Evolutionary conservation across 352 stramenopile genomes (phyloP).

Genomic region (Phytophthora gonapodyides): DNA sequence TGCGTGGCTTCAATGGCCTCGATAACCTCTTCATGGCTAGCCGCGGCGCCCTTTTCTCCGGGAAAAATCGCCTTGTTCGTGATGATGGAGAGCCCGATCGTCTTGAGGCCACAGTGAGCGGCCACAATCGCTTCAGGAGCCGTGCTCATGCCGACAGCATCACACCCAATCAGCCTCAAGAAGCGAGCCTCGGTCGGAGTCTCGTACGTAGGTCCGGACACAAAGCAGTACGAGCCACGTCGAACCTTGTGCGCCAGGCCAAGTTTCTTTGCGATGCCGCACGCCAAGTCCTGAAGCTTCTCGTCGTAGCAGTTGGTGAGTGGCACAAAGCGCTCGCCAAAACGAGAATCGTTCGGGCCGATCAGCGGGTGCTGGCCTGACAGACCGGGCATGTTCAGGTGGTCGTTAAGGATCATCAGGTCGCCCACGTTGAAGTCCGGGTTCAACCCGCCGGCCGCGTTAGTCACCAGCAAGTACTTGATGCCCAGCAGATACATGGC

Average conservation of each 20-base stretch:
- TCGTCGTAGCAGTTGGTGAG: constrained; percentile 93
- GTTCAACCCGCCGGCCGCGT: constrained; percentile 95
- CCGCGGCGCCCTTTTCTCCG: constrained; percentile 66
- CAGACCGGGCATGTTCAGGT: constrained; percentile 94
- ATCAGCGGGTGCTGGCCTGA: constrained; percentile 92
- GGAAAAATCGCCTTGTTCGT: constrained; percentile 92
- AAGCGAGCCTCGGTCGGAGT: constrained; percentile 92
- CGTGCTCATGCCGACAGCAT: constrained; percentile 96
- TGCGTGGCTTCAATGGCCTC: constrained; percentile 71
- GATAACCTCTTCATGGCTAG: constrained; percentile 94
- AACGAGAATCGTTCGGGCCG: constrained; percentile 93
- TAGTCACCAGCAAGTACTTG: constrained; percentile 95
- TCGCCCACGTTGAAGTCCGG: constrained; percentile 93
- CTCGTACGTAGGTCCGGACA: constrained; percentile 96
- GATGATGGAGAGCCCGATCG: constrained; percentile 95
- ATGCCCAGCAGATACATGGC: constrained; percentile 95
- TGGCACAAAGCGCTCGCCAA: constrained; percentile 93
- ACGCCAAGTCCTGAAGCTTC: constrained; percentile 78
- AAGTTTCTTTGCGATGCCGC: constrained; percentile 73
- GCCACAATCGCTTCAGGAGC: constrained; percentile 96
- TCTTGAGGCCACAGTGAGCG: constrained; percentile 92
- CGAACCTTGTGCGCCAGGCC: constrained; percentile 78
- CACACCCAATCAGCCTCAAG: constrained; percentile 86
- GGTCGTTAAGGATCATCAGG: constrained; percentile 95
- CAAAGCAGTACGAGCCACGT: constrained; percentile 93